phyloP scores from a whole-genome alignment of 176 grass and related monocot species.

The Chloris gayana region DNA sequence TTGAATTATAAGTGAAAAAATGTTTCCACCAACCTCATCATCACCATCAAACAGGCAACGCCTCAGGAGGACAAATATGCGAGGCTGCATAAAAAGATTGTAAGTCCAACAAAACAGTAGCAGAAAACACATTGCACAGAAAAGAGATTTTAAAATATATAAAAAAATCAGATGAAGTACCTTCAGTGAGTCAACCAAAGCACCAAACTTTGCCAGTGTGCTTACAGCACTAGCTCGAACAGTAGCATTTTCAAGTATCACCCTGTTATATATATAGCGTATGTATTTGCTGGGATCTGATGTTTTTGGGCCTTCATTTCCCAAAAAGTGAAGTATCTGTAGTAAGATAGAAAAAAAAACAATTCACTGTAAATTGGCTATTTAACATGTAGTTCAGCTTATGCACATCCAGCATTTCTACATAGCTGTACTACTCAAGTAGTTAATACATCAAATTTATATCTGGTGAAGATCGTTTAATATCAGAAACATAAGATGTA shows the following conservation, averaged over 20 bases:
- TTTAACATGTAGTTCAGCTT: not conserved
- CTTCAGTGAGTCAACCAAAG: conserved; percentile 92
- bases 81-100: conserved; percentile 70
- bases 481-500: not conserved
- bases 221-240: conserved; percentile 96
- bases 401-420: not conserved
- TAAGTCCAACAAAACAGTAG: not conserved
- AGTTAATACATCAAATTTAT: conserved; percentile 11
- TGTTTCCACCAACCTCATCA: conserved; percentile 76
- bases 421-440: not conserved
- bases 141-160: conserved; percentile 19
- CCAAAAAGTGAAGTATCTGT: conserved; percentile 98
- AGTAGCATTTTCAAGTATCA: conserved; percentile 99
- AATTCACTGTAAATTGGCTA: conserved; percentile 38
- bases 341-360: not conserved
- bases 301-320: conserved; percentile 99
- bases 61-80: conserved; percentile 94
- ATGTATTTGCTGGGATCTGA: conserved; percentile 99
- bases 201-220: conserved; percentile 95
- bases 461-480: not conserved
- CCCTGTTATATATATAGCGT: conserved; percentile 94
- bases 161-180: conserved; percentile 44
- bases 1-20: conserved; percentile 16
- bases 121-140: not conserved
- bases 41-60: conserved; percentile 98